Evolutionary conservation across 306 rosid genomes (phyloP).

Genomic region (Castanospermum australe): DNA sequence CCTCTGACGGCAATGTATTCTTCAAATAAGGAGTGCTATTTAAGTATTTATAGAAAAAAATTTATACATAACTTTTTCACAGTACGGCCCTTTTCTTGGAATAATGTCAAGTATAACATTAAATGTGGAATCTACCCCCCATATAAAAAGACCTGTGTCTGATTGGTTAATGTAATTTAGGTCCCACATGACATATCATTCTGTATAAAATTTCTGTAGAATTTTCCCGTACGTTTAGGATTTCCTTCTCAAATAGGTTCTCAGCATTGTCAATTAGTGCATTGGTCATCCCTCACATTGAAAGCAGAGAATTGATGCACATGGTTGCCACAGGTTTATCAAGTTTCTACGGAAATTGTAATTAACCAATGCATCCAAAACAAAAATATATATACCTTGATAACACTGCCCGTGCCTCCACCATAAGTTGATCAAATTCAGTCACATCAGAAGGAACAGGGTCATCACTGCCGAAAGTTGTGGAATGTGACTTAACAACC

Average conservation of each 20-base stretch:
- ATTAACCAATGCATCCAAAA: neutral
- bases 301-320: slow-evolving; percentile 8
- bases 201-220: neutral
- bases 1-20: neutral
- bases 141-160: neutral
- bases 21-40: neutral
- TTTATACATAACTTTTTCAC: neutral
- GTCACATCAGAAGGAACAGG: slow-evolving; percentile 40
- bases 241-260: slow-evolving; percentile 8
- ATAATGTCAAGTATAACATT: neutral
- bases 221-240: neutral
- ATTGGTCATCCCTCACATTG: neutral
- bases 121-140: neutral
- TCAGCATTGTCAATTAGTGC: neutral
- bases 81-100: neutral
- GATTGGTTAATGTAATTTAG: neutral
- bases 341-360: slow-evolving; percentile 10
- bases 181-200: neutral
- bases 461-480: slow-evolving; percentile 37
- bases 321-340: neutral
- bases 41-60: neutral
- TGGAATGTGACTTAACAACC: slow-evolving; percentile 39
- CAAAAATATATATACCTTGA: slow-evolving; percentile 58
- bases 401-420: slow-evolving; percentile 74
- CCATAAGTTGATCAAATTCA: slow-evolving; percentile 75